phyloP scores from a whole-genome alignment of 495 filamentous ascomycete genomes.

The Neurospora terricola region DNA sequence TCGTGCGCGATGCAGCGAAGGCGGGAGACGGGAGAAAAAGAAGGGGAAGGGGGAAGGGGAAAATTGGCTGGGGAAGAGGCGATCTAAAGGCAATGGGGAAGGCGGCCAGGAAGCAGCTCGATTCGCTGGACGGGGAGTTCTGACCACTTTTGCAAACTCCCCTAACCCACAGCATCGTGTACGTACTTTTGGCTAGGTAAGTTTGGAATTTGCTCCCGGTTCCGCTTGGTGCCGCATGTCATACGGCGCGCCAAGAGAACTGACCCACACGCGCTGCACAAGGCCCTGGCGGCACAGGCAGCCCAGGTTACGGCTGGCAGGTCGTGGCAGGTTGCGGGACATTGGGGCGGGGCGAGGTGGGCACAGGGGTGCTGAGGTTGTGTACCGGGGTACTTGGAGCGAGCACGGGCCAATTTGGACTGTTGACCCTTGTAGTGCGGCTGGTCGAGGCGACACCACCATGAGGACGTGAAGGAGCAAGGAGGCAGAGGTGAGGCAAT shows the following conservation, averaged over 20 bases:
- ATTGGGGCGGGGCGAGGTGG: not conserved
- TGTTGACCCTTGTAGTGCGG: not conserved
- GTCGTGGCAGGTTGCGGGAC: not conserved
- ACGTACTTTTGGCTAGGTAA: not conserved
- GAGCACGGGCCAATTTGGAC: not conserved
- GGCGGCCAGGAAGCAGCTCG: not conserved
- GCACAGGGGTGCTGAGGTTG: not conserved
- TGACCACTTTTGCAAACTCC: conserved; percentile 6
- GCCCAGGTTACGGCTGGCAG: not conserved
- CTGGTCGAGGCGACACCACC: not conserved
- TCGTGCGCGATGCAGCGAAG: conserved; percentile 1
- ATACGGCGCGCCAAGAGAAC: not conserved
- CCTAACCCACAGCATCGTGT: conserved; percentile 7
- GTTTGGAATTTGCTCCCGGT: not conserved
- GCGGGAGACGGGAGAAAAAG: conserved; percentile 8
- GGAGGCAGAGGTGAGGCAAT: not conserved
- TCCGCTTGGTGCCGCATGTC: not conserved
- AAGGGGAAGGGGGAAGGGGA: conserved; percentile 16
- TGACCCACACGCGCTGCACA: not conserved
- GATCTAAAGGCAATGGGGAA: conserved; percentile 13
- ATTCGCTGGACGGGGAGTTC: not conserved
- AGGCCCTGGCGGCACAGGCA: not conserved
- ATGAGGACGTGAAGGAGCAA: not conserved
- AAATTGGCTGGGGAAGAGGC: conserved; percentile 21
- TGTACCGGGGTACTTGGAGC: not conserved